These are phyloP conservation scores for Termitomyces sp. DNA, from an alignment of 768 basidiomycete species.

Conservation along the genomic window DNA sequence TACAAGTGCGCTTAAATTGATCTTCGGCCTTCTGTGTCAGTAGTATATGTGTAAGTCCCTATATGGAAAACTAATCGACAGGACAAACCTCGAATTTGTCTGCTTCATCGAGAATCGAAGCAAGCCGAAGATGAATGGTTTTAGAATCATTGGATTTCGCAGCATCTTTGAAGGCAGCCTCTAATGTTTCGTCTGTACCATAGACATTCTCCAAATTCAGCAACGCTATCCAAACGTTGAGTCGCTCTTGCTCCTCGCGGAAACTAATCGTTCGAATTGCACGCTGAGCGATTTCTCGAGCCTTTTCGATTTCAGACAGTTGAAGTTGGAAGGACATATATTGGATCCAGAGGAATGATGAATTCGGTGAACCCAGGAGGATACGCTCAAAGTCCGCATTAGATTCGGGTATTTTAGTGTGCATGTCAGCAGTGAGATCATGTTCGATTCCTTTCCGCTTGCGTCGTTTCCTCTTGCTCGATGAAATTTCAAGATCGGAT, in stretches of 20 bases:
- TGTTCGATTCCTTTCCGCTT: slow-evolving; percentile 71
- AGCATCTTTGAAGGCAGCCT: slow-evolving; percentile 87
- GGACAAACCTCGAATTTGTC: slow-evolving; percentile 64
- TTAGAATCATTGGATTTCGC: slow-evolving; percentile 89
- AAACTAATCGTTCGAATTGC: slow-evolving; percentile 88
- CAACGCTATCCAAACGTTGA: slow-evolving; percentile 97
- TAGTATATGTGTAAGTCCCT: not conserved
- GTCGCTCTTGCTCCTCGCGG: slow-evolving; percentile 92
- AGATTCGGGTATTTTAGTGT: slow-evolving; percentile 81
- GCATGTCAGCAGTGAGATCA: slow-evolving; percentile 86
- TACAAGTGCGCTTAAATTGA: slow-evolving; percentile 80
- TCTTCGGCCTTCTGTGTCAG: slow-evolving; percentile 89
- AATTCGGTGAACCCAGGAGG: slow-evolving; percentile 91
- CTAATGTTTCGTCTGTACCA: slow-evolving; percentile 78
- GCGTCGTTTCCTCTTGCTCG: slow-evolving; percentile 61
- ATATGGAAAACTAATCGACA: not conserved
- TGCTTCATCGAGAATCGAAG: slow-evolving; percentile 79
- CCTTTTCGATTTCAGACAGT: slow-evolving; percentile 95
- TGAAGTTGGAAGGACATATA: slow-evolving; percentile 99
- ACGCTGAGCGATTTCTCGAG: slow-evolving; percentile 79
- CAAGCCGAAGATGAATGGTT: slow-evolving; percentile 81
- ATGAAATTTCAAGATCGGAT: slow-evolving; percentile 40
- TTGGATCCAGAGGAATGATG: slow-evolving; percentile 97
- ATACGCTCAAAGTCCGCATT: slow-evolving; percentile 93
- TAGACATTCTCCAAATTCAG: slow-evolving; percentile 94